These are phyloP conservation scores for Laetiporus sulphureus DNA, from an alignment of 1,284 basidiomycete genomes.

Conservation along the genomic window DNA sequence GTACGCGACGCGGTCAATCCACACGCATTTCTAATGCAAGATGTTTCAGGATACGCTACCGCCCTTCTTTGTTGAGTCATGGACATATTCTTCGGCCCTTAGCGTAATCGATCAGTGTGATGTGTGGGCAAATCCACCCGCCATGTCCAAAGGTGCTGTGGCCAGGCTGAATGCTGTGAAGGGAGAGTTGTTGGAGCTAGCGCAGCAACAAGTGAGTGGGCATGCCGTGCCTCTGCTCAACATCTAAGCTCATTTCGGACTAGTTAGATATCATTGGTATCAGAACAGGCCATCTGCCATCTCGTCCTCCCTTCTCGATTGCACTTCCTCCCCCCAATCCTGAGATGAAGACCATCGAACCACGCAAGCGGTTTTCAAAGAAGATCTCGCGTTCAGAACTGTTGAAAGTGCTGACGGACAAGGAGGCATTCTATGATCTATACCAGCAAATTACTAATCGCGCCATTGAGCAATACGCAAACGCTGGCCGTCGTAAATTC, in stretches of 20 bases:
- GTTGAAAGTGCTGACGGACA: conserved; percentile 50
- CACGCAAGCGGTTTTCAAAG: conserved; percentile 24
- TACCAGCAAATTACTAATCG: conserved; percentile 73
- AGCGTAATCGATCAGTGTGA: conserved; percentile 85
- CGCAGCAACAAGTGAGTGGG: conserved; percentile 63
- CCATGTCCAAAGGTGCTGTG: conserved; percentile 38
- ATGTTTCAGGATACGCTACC: conserved; percentile 57
- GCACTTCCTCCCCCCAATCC: conserved; percentile 20
- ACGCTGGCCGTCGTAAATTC: conserved; percentile 76
- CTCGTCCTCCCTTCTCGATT: conserved; percentile 64
- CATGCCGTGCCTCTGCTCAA: not conserved
- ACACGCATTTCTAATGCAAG: not conserved
- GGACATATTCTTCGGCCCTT: conserved; percentile 89
- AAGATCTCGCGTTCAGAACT: conserved; percentile 62
- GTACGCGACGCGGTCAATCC: conserved; percentile 35
- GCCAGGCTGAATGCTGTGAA: conserved; percentile 61
- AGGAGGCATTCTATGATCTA: conserved; percentile 63
- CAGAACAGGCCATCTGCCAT: conserved; percentile 63
- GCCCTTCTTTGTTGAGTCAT: conserved; percentile 81
- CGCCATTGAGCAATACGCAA: conserved; percentile 77
- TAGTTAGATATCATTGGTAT: conserved; percentile 84
- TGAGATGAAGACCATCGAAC: conserved; percentile 2
- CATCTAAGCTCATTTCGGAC: not conserved
- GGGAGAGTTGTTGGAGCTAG: conserved; percentile 79
- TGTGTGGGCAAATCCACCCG: conserved; percentile 51